Evolutionary conservation across 2,329 filamentous ascomycete species (phyloP), one percentile per base, ranked within the genome.

Genomic region (Graphium sp.): DNA sequence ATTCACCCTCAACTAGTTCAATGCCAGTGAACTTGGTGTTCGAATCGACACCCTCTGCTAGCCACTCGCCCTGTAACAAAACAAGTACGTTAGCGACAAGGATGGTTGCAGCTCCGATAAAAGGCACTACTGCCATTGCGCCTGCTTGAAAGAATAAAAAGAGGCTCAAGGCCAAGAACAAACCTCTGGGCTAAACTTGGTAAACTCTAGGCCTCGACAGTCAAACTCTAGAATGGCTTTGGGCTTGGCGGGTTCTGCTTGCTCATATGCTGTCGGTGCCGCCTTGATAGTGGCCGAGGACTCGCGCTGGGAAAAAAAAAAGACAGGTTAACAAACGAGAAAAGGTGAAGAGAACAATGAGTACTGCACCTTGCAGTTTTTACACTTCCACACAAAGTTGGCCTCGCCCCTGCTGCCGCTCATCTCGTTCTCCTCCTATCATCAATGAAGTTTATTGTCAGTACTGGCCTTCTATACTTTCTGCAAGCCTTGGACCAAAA

Each of bases 371-470:
- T 89, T 91, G 74, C 89, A 98, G 48, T 89, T 87, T 55, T 91
- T 93, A 66, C 89, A 98, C 52, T 74, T 85, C 87, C 89, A 98
- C n/a, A 98, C 89, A 53, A 98, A 98, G 53, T 95, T 95, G 35
- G 89, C 89, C 53, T 95, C 85, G 38, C 89, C 89, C 44, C 83
- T 71, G 50, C 85, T 94, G 20, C 85, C 85, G 37, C 82, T 89
- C 50, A 94, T 74, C 38, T 94, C 84, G 47, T 91, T 85, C 44
- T 62, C 66, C 48, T 95, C 87, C 83, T 93, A 36, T 10, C 20
- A 22, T 12, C 20, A 22, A 7, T n/a, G n/a, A n/a, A n/a, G n/a
- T n/a, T 12, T 13, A 5, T 23, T 19, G 22, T 25, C 7, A 27
- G 24, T 16, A 10, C 9, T 7, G 14, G n/a, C n/a, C n/a, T n/a